These are phyloP conservation scores for Fusarium pilosicola DNA, from an alignment of 2,329 filamentous ascomycete genomes.

Conservation along the genomic window DNA sequence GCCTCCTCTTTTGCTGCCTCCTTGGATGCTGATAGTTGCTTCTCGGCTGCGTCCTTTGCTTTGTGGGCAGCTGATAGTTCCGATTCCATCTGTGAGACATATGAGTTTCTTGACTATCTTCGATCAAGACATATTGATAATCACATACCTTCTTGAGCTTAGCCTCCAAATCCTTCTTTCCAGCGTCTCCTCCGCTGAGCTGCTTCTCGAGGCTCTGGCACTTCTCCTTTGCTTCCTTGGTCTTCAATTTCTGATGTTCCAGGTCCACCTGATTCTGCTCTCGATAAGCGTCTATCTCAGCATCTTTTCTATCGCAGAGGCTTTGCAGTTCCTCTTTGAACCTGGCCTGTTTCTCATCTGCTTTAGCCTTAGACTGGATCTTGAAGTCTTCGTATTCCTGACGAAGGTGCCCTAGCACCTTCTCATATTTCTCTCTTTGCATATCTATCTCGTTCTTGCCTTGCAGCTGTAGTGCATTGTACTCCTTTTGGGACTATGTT, in stretches of 20 bases:
- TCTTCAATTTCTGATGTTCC: slow-evolving; percentile 24
- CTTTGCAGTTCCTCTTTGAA: slow-evolving; percentile 9
- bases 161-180: slow-evolving; percentile 34
- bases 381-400: slow-evolving; percentile 39
- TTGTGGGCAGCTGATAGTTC: slow-evolving; percentile 62
- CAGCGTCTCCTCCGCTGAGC: slow-evolving; percentile 33
- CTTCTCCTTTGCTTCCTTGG: slow-evolving; percentile 43
- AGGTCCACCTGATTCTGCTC: slow-evolving; percentile 32
- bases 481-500: slow-evolving; percentile 68
- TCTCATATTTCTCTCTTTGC: slow-evolving; percentile 23
- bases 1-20: slow-evolving; percentile 60
- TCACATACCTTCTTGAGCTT: slow-evolving; percentile 43
- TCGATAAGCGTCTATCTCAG: slow-evolving; percentile 43
- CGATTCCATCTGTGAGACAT: slow-evolving; percentile 44
- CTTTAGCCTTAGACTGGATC: slow-evolving; percentile 16
- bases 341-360: slow-evolving; percentile 19
- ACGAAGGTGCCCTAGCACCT: slow-evolving; percentile 9
- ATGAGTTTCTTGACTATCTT: slow-evolving; percentile 39
- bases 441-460: slow-evolving; percentile 25
- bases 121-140: slow-evolving; percentile 33
- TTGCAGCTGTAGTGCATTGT: slow-evolving; percentile 35
- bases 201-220: slow-evolving; percentile 43
- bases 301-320: slow-evolving; percentile 20
- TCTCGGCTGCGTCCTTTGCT: slow-evolving; percentile 65
- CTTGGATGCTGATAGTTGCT: slow-evolving; percentile 57